Percentiles rank a stretch among this genome's conserved stretches.
Evolutionary conservation across 176 grass and related monocot genomes (phyloP).

Genomic region (barley (Hordeum vulgare)): DNA sequence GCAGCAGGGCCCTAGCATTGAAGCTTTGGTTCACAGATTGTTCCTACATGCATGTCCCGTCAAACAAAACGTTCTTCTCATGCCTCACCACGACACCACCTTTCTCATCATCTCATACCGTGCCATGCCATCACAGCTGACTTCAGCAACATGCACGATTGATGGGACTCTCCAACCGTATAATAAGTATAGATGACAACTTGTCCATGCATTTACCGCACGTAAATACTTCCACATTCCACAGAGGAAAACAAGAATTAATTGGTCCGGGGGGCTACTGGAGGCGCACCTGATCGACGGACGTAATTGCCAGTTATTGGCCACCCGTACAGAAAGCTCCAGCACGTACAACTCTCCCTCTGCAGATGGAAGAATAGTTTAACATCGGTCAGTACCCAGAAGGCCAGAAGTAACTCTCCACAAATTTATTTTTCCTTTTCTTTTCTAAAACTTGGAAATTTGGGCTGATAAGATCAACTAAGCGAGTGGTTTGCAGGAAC

Average conservation of each 20-base stretch:
- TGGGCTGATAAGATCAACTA: neutral
- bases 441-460: neutral
- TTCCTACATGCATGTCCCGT: neutral
- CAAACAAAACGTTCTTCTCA: neutral
- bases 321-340: neutral
- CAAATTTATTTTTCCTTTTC: neutral
- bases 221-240: neutral
- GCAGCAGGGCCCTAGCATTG: neutral
- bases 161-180: neutral
- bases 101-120: neutral
- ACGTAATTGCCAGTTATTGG: constrained; percentile 1
- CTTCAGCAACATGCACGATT: neutral
- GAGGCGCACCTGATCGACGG: neutral
- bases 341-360: neutral
- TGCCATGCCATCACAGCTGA: neutral
- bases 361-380: neutral
- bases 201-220: neutral
- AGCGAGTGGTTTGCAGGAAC: neutral
- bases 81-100: neutral
- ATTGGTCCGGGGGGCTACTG: neutral
- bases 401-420: neutral
- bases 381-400: neutral
- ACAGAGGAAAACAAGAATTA: neutral
- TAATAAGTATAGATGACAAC: too few relatives aligned
- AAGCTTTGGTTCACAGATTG: neutral